phyloP scores from a whole-genome alignment of 805 yeast genomes.

The Metschnikowia anglica region DNA sequence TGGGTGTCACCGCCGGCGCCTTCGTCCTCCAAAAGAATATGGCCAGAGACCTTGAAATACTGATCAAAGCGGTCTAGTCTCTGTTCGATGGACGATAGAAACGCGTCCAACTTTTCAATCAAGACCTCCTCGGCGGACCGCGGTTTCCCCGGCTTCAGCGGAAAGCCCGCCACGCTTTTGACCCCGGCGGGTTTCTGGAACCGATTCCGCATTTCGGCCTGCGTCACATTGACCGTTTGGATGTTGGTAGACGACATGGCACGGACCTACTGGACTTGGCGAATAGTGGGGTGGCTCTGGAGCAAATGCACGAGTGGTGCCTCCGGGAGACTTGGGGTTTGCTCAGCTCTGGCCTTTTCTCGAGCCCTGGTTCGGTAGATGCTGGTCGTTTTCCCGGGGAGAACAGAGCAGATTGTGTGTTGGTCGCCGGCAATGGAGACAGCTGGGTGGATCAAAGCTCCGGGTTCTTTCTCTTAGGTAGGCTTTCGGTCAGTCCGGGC shows the following conservation, averaged over 20 bases:
- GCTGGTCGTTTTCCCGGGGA: too few species aligned
- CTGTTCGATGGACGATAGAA: constrained; percentile 43
- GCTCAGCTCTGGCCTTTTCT: too few species aligned
- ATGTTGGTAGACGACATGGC: constrained; percentile 8
- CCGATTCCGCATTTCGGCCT: constrained; percentile 17
- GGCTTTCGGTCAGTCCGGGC: too few species aligned
- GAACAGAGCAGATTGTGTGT: too few species aligned
- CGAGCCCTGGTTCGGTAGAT: too few species aligned
- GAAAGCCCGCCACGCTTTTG: not conserved
- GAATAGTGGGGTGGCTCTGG: too few species aligned
- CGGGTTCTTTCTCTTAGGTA: too few species aligned
- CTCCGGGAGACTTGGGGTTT: too few species aligned
- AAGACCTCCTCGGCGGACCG: constrained; percentile 38
- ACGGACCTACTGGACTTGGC: too few species aligned
- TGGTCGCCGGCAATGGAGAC: too few species aligned
- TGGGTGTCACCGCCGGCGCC: constrained; percentile 5
- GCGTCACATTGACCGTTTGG: constrained; percentile 1
- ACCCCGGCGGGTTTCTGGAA: not conserved
- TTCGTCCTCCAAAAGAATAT: constrained; percentile 11
- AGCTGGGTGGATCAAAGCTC: too few species aligned
- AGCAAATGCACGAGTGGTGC: too few species aligned
- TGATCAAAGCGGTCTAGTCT: constrained; percentile 41
- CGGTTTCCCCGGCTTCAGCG: not conserved
- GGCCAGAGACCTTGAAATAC: constrained; percentile 33
- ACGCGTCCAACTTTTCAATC: constrained; percentile 41